phyloP scores from a whole-genome alignment of 2,329 filamentous ascomycete species.

The Botrytis squamosa region DNA sequence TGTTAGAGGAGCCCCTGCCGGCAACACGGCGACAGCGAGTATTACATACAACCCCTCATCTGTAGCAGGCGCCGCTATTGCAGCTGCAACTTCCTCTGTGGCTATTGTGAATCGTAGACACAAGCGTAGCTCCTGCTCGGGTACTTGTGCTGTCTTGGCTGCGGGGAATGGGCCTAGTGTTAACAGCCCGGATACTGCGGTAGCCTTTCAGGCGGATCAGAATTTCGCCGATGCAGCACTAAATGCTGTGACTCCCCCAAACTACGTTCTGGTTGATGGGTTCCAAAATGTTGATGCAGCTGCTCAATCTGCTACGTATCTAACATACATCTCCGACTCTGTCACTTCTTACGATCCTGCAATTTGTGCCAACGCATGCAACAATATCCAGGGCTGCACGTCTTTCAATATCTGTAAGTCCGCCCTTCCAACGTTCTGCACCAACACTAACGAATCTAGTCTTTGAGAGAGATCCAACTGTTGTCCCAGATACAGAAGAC shows the following conservation, averaged over 20 bases:
- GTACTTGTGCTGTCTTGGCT: not conserved
- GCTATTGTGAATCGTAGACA: slow-evolving; percentile 6
- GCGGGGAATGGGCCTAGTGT: slow-evolving; percentile 14
- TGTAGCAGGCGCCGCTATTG: not conserved
- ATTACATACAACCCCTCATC: slow-evolving; percentile 13
- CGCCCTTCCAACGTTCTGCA: not conserved
- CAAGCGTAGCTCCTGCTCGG: slow-evolving; percentile 7
- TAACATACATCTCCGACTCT: slow-evolving; percentile 20
- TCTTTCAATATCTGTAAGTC: slow-evolving; percentile 19
- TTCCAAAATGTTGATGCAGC: slow-evolving; percentile 14
- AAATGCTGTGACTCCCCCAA: slow-evolving; percentile 7
- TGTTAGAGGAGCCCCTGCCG: slow-evolving; percentile 13
- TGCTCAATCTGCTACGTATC: slow-evolving; percentile 15
- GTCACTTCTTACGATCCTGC: slow-evolving; percentile 18
- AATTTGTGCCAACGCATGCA: slow-evolving; percentile 21
- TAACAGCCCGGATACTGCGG: slow-evolving; percentile 9
- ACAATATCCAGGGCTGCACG: slow-evolving; percentile 19
- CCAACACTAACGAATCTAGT: slow-evolving; percentile 2
- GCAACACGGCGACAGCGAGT: slow-evolving; percentile 13
- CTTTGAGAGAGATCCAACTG: slow-evolving; percentile 18
- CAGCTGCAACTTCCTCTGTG: not conserved
- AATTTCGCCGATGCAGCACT: slow-evolving; percentile 10
- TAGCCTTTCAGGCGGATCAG: slow-evolving; percentile 6
- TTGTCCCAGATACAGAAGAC: slow-evolving; percentile 8
- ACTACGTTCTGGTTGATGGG: slow-evolving; percentile 2